Base-by-base conservation (phyloP, 805 yeast species). In the Nematodospora valgi region DNA sequence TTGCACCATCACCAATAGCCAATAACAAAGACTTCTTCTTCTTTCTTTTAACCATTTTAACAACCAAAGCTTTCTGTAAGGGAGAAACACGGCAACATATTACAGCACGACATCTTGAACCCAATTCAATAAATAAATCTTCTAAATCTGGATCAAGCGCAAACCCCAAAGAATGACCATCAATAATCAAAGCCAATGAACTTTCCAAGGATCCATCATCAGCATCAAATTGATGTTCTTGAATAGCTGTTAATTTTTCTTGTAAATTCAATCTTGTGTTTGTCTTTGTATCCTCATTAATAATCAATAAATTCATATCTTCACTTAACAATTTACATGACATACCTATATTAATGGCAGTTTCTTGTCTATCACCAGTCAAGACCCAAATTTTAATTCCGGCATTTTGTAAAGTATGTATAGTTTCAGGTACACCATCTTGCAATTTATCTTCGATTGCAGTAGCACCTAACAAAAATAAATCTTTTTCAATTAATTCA, bases 1-100 rank as follows among this genome's bases (percentile, higher is more conserved):
- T 93, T 3, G 99, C 99, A 53, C 99, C 99, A 62, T 93, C 99
- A 28, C 99, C 99, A 53, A 93, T 83, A 1, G 98, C 98, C 40
- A 93, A 67, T 27, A 94, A 59, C 27, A 85, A 59, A 2, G 95
- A 77, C 31, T 83, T 80, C 52, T 75, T 73, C 58, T 62, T 63
- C 62, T 86, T 82, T 32, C 86, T 68, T 56, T 93, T 93, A 14
- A 91, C 98, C 75, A 93, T 76, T 52, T 86, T 87, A 16, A 93
- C 98, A 12, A 93, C 98, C 35, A 93, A 64, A 0, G 99, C 98
- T 56, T 93, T 93, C 52, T 93, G 99, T 38, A 93, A 68, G 0
- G 99, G 99, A 1, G 98, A 91, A 1, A 93, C 99, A 55, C 99
- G 80, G 63, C 99, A 93, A 56, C 99, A 93, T 22, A 93, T 83